Evolutionary conservation across 768 basidiomycete genomes (phyloP).

Genomic region (Rhizopogon vulgaris): DNA sequence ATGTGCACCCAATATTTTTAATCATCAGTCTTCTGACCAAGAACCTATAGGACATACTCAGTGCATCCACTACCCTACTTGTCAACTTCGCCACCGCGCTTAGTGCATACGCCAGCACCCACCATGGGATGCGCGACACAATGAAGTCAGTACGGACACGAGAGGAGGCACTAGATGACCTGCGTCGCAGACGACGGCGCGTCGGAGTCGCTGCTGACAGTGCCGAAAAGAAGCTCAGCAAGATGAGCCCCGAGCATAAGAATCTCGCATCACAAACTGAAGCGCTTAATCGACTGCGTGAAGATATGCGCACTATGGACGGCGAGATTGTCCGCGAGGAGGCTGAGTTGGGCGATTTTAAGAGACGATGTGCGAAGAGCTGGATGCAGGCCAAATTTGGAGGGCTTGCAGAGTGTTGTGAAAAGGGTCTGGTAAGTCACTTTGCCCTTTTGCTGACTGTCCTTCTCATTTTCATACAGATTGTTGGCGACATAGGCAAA

Average conservation of each 20-base stretch:
- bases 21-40: neutral
- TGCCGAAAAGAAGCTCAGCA: conserved; percentile 84
- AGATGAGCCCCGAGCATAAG: conserved; percentile 89
- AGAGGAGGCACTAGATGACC: conserved; percentile 77
- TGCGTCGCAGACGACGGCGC: conserved; percentile 62
- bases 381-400: conserved; percentile 87
- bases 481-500: conserved; percentile 46
- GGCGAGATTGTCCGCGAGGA: conserved; percentile 82
- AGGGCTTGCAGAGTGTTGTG: conserved; percentile 75
- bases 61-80: conserved; percentile 62
- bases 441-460: neutral
- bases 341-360: conserved; percentile 75
- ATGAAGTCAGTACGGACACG: conserved; percentile 80
- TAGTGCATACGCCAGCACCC: conserved; percentile 63
- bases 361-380: conserved; percentile 58
- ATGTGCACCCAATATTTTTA: neutral
- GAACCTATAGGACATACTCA: conserved; percentile 61
- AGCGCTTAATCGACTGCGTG: conserved; percentile 57
- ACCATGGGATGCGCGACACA: conserved; percentile 52
- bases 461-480: conserved; percentile 19
- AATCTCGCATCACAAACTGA: conserved; percentile 71
- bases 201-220: conserved; percentile 68
- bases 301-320: conserved; percentile 75
- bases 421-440: conserved; percentile 58
- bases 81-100: conserved; percentile 63